A percentile compares a stretch with the other conserved stretches of the same genome.
Conservation (phyloP, 768 basidiomycete species). For the Scleroderma citrinum region DNA sequence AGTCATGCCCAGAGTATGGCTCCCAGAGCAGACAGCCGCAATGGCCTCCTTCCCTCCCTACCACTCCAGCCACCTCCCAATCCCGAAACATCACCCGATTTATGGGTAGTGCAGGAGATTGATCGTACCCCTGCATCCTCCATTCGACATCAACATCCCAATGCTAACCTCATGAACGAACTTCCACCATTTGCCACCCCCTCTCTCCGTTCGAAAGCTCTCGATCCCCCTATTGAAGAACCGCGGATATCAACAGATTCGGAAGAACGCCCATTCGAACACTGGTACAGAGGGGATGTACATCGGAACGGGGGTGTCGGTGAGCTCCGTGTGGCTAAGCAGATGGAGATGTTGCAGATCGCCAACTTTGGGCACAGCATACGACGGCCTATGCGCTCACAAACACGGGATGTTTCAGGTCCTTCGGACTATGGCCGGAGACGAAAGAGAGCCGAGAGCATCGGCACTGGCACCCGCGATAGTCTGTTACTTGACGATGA, state of each 20-base stretch:
- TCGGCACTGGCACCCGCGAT: constrained; percentile 48
- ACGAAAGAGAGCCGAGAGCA: constrained; percentile 63
- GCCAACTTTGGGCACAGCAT: constrained; percentile 76
- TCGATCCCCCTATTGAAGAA: constrained; percentile 28
- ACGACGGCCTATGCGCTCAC: constrained; percentile 24
- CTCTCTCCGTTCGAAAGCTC: constrained; percentile 33
- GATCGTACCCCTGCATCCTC: constrained; percentile 29
- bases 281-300: constrained; percentile 87
- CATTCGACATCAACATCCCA: constrained; percentile 36
- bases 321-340: constrained; percentile 66
- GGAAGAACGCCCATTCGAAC: constrained; percentile 79
- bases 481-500: constrained; percentile 70
- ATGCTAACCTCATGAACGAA: constrained; percentile 55
- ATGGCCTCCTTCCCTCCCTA: constrained; percentile 21
- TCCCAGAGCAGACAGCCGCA: constrained; percentile 33
- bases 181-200: constrained; percentile 52
- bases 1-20: constrained; percentile 31
- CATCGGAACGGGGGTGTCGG: constrained; percentile 87
- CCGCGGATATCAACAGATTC: constrained; percentile 64
- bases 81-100: constrained; percentile 26
- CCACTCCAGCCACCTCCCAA: constrained; percentile 18
- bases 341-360: constrained; percentile 83
- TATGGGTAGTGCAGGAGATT: constrained; percentile 24
- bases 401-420: constrained; percentile 19
- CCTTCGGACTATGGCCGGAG: constrained; percentile 23